Conservation (phyloP, 2,329 filamentous ascomycete species). For the Ophiostoma piceae region DNA sequence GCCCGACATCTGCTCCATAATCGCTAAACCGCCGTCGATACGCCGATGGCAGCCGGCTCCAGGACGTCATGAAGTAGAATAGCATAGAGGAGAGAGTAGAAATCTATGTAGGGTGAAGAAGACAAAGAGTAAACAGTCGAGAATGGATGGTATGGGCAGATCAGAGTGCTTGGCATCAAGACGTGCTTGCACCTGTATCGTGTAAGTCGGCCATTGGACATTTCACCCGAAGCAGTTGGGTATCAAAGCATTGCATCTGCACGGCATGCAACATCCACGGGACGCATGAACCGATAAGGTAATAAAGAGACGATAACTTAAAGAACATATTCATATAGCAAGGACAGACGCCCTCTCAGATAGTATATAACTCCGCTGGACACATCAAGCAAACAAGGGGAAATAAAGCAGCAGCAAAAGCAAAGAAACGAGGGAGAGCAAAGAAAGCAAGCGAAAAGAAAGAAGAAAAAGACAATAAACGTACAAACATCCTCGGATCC, state of each 20-base stretch:
- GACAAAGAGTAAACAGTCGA: background rate
- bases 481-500: constrained; percentile 14
- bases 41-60: background rate
- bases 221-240: background rate
- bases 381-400: background rate
- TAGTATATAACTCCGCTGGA: constrained; percentile 11
- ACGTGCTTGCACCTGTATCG: background rate
- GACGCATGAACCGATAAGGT: background rate
- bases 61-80: too few relatives aligned
- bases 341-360: background rate
- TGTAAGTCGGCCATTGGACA: background rate
- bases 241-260: background rate
- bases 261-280: background rate
- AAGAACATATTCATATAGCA: background rate
- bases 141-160: background rate
- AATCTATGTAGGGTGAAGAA: too few relatives aligned
- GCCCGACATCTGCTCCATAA: background rate
- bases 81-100: too few relatives aligned
- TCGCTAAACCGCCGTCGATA: background rate
- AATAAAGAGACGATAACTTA: background rate
- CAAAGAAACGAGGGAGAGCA: background rate
- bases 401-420: background rate
- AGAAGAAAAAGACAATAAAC: constrained; percentile 6
- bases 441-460: background rate
- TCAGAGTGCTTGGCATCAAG: background rate